Evolutionary conservation across 2,329 filamentous ascomycete species (phyloP), one percentile per base, ranked within the genome.

Genomic region (Arthrobotrys pseudoclavata): DNA sequence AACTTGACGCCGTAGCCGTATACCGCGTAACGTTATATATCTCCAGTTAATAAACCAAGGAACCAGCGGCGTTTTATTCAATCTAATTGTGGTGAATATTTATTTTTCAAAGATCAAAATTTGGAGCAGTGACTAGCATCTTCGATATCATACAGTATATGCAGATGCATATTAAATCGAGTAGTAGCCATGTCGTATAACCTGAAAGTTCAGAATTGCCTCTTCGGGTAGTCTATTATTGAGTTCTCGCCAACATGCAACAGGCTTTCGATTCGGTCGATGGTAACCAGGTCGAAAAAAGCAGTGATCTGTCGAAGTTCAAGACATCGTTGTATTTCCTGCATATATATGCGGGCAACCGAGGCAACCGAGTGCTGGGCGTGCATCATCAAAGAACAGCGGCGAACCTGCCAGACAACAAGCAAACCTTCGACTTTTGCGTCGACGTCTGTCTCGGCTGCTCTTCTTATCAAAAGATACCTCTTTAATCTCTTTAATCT

Each of bases 261-360:
- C 34, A 12, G 18, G 18, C 29, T 20, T 22, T 22, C 20, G 18
- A 18, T 40, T 42, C 3, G 34, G 20, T 60, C 42, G 31, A 42
- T 20, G 55, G 55, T 6, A 60, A 42, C 55, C 12, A n/a, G 34
- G 5, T 26, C 34, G 2, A 60, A 60, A 42, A 9, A 18, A 42
- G 55, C 34, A 42, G 55, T 42, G 34, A 60, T 60, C 34, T 24
- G 55, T 60, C 15, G 34, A 42, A 10, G 55, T 60, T 60, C 20
- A 9, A 60, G 55, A 42, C 55, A 42, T 60, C 29, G n/a, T 15
- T 10, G 5, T 5, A n/a, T 24, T 10, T 57, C 3, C 29, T 22
- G n/a, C 26, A 29, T 20, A 18, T 18, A 1, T 9, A n/a, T 34
- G 31, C 6, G 15, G n/a, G n/a, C n/a, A 22, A 40, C 29, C 20